phyloP scores from a whole-genome alignment of 139 green algal species.

The Chlamydomonas incerta region DNA sequence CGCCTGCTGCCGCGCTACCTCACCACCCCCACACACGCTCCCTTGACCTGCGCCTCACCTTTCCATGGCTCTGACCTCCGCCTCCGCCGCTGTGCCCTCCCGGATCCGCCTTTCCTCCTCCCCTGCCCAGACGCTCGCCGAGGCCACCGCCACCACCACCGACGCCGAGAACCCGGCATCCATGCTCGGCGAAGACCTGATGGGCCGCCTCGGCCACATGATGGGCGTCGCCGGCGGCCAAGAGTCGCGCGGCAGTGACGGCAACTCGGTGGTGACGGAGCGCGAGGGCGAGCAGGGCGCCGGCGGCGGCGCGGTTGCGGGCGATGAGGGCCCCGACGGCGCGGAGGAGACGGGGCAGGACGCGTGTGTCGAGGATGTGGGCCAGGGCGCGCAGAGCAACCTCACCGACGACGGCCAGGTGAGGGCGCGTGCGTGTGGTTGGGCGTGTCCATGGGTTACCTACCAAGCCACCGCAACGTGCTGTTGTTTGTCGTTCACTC shows the following conservation, averaged over 20 bases:
- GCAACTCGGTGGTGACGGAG: slow-evolving; percentile 38
- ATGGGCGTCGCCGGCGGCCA: slow-evolving; percentile 9
- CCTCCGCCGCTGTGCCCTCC: not conserved
- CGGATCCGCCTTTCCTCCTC: not conserved
- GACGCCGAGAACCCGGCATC: slow-evolving; percentile 15
- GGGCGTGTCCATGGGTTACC: no score
- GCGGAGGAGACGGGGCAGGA: slow-evolving; percentile 2
- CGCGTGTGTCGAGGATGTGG: not conserved
- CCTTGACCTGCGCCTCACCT: no score
- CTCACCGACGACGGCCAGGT: not conserved
- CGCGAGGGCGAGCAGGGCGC: slow-evolving; percentile 25
- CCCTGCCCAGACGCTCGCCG: slow-evolving; percentile 1
- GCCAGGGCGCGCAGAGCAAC: slow-evolving; percentile 38
- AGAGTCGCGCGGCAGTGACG: slow-evolving; percentile 32
- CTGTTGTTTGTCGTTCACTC: no score
- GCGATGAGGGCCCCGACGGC: not conserved
- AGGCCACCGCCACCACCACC: slow-evolving; percentile 40
- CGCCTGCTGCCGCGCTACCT: no score
- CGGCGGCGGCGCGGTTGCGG: not conserved
- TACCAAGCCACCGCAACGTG: no score
- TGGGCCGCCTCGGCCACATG: not conserved
- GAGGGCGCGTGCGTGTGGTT: not conserved
- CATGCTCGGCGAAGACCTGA: not conserved
- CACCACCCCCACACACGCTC: no score
- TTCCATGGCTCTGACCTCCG: not conserved